Conservation (phyloP, 495 filamentous ascomycete species). For the Trichoderma parareesei region DNA sequence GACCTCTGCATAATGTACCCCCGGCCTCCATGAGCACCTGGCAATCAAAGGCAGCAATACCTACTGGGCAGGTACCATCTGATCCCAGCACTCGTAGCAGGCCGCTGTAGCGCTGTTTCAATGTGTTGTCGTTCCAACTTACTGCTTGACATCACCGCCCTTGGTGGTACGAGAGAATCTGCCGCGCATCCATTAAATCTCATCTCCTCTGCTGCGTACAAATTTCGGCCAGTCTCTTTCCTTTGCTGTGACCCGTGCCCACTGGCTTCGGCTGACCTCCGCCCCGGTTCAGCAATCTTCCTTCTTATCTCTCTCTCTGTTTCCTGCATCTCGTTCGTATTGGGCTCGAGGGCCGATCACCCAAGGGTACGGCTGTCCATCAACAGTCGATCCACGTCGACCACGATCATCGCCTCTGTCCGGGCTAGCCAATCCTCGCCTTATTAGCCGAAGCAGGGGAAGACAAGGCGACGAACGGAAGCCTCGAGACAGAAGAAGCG, state of each 20-base stretch:
- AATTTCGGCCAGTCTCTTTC: background rate
- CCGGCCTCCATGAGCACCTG: too few relatives aligned
- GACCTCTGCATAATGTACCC: too few relatives aligned
- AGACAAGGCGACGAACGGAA: too few relatives aligned
- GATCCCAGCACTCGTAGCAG: too few relatives aligned
- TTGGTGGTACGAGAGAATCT: background rate
- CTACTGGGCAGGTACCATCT: too few relatives aligned
- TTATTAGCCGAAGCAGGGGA: too few relatives aligned
- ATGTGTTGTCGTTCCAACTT: too few relatives aligned
- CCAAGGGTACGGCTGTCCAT: background rate
- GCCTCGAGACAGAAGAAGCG: background rate
- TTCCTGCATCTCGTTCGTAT: background rate
- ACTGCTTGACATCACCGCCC: background rate
- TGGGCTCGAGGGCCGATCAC: slow-evolving; percentile 4
- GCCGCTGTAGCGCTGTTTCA: too few relatives aligned
- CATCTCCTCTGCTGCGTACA: background rate
- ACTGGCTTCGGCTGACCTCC: background rate
- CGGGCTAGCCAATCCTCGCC: background rate
- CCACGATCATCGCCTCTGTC: background rate
- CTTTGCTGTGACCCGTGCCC: background rate
- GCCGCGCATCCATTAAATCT: background rate
- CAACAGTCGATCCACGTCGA: background rate
- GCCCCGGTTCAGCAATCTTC: background rate
- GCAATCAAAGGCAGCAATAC: too few relatives aligned
- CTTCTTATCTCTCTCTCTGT: background rate